A percentile compares a stretch with the other conserved stretches of the same genome.
phyloP scores from a whole-genome alignment of 352 stramenopile genomes.

The Salisapilia sapeloensis region DNA sequence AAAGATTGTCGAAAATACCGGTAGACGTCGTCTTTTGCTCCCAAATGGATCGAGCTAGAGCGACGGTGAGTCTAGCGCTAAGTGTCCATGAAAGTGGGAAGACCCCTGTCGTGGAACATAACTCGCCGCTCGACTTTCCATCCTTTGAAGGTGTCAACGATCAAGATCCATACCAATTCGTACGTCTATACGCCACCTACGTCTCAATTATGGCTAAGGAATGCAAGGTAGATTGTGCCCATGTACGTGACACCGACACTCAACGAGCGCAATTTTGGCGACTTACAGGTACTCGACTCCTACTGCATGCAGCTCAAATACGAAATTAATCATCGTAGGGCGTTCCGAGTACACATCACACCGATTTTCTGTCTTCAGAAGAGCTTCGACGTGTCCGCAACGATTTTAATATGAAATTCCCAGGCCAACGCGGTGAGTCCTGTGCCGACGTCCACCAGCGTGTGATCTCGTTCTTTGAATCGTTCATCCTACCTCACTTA shows the following conservation, averaged over 20 bases:
- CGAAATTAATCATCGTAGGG: slow-evolving; percentile 9
- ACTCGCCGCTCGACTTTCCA: slow-evolving; percentile 47
- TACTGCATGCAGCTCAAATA: neutral
- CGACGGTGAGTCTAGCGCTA: slow-evolving; percentile 58
- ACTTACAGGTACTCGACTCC: slow-evolving; percentile 21
- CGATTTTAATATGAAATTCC: slow-evolving; percentile 66
- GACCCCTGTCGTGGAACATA: slow-evolving; percentile 61
- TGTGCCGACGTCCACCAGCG: slow-evolving; percentile 67
- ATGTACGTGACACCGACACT: slow-evolving; percentile 66
- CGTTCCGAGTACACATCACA: slow-evolving; percentile 58
- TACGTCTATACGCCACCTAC: slow-evolving; percentile 9
- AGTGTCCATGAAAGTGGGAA: slow-evolving; percentile 71
- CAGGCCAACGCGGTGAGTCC: slow-evolving; percentile 59
- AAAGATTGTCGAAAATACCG: slow-evolving; percentile 52
- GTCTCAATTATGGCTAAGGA: slow-evolving; percentile 1
- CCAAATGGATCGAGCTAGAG: slow-evolving; percentile 65
- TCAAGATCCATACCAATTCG: slow-evolving; percentile 61
- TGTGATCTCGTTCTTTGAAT: slow-evolving; percentile 59
- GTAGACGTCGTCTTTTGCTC: slow-evolving; percentile 78
- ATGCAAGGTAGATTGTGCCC: slow-evolving; percentile 28
- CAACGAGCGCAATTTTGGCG: slow-evolving; percentile 75
- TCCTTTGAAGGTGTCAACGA: slow-evolving; percentile 58
- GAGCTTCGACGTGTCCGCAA: slow-evolving; percentile 65
- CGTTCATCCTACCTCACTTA: slow-evolving; percentile 60
- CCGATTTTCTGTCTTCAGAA: slow-evolving; percentile 52